These are phyloP conservation scores for Zygnema cylindricum DNA, from an alignment of 139 green algal genomes.

Conservation along the genomic window DNA sequence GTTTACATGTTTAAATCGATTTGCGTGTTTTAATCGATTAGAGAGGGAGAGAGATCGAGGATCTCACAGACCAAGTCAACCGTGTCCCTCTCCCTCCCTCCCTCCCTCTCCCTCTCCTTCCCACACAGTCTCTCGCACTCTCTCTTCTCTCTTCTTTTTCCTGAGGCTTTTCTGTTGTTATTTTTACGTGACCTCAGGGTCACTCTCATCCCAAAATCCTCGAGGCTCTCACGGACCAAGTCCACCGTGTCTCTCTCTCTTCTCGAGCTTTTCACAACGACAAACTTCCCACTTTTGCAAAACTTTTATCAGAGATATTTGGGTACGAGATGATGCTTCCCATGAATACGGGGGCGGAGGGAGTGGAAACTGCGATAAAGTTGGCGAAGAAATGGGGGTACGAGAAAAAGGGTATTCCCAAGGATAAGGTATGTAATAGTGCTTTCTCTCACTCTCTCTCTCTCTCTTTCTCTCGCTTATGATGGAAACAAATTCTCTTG, in stretches of 20 bases:
- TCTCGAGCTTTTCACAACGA: constrained; percentile 98
- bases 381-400: constrained; percentile 94
- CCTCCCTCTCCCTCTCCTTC: too few relatives aligned
- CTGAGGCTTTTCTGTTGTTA: too few relatives aligned
- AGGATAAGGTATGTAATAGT: constrained; percentile 66
- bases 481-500: too few relatives aligned
- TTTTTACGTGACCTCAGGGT: constrained; percentile 89
- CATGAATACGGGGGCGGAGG: constrained; percentile 94
- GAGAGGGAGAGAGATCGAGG: too few relatives aligned
- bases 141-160: too few relatives aligned
- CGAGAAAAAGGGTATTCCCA: constrained; percentile 91
- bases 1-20: background rate
- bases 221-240: constrained; percentile 83
- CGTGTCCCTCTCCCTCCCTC: too few relatives aligned
- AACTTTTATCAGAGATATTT: constrained; percentile 84
- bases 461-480: background rate
- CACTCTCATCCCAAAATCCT: constrained; percentile 96
- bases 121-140: too few relatives aligned
- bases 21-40: background rate
- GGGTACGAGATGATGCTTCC: constrained; percentile 67
- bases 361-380: constrained; percentile 95
- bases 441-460: background rate
- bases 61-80: too few relatives aligned
- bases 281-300: constrained; percentile 89
- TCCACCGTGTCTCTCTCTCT: constrained; percentile 84